These are phyloP conservation scores for Leccinum subfulvum DNA, from an alignment of 1,284 basidiomycete species.

Conservation along the genomic window DNA sequence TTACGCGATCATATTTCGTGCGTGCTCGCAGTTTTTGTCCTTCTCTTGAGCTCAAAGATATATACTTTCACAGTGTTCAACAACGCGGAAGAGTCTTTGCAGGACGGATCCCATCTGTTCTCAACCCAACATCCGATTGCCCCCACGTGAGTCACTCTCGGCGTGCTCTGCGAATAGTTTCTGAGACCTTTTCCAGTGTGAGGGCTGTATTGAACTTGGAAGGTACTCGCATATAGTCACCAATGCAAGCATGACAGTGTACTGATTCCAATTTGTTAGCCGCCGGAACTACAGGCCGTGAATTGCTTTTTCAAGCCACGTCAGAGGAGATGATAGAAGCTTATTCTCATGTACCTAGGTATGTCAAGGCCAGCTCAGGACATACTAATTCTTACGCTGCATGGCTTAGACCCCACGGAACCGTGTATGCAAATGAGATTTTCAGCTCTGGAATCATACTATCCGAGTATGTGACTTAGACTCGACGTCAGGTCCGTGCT, in stretches of 20 bases:
- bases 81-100: slow-evolving; percentile 91
- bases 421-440: slow-evolving; percentile 90
- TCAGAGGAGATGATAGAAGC: slow-evolving; percentile 92
- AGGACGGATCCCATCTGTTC: slow-evolving; percentile 92
- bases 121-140: slow-evolving; percentile 82
- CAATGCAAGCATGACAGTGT: neutral
- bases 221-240: slow-evolving; percentile 41
- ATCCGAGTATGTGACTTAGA: slow-evolving; percentile 66
- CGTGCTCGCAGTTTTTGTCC: slow-evolving; percentile 28
- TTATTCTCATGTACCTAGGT: slow-evolving; percentile 85
- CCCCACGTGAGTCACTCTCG: slow-evolving; percentile 51
- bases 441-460: slow-evolving; percentile 91
- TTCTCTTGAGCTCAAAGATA: neutral
- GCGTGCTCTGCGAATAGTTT: neutral
- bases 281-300: slow-evolving; percentile 85
- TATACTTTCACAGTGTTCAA: slow-evolving; percentile 74
- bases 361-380: slow-evolving; percentile 53
- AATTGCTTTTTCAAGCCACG: slow-evolving; percentile 94
- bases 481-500: slow-evolving; percentile 8
- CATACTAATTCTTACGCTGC: neutral
- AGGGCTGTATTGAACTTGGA: slow-evolving; percentile 67
- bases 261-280: slow-evolving; percentile 42
- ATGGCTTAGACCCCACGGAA: slow-evolving; percentile 74
- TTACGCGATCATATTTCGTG: slow-evolving; percentile 84
- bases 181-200: slow-evolving; percentile 40